These are phyloP conservation scores for Earliella scabrosa DNA, from an alignment of 1,284 basidiomycete genomes.

Conservation along the genomic window DNA sequence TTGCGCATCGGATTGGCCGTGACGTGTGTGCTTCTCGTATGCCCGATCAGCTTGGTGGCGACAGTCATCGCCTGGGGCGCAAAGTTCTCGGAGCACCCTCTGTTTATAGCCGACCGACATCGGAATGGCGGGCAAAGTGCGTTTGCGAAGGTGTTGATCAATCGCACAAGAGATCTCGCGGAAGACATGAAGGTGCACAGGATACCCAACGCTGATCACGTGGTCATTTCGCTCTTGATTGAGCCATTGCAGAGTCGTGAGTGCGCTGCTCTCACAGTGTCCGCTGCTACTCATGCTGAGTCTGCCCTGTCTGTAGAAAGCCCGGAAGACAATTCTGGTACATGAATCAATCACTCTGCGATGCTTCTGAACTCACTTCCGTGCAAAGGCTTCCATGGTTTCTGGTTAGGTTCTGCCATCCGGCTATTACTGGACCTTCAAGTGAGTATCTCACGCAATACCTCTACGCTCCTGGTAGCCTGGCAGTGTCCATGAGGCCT, in stretches of 20 bases:
- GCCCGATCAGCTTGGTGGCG: constrained; percentile 59
- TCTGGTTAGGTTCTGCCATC: constrained; percentile 80
- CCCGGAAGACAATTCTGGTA: constrained; percentile 67
- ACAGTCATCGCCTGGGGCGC: constrained; percentile 92
- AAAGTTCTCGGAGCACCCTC: constrained; percentile 87
- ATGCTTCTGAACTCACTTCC: background rate
- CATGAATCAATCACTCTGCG: background rate
- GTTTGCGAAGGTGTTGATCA: constrained; percentile 77
- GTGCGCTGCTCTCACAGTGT: constrained; percentile 41
- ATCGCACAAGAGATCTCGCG: constrained; percentile 81
- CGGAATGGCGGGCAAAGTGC: constrained; percentile 74
- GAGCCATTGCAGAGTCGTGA: constrained; percentile 83
- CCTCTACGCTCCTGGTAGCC: too few species aligned
- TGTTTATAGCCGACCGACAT: constrained; percentile 78
- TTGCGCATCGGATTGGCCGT: background rate
- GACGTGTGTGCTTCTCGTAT: background rate
- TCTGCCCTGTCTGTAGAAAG: constrained; percentile 52
- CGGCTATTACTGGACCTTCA: constrained; percentile 78
- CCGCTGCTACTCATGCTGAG: constrained; percentile 2
- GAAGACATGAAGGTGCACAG: constrained; percentile 87
- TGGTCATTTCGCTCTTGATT: constrained; percentile 76
- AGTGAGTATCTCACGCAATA: constrained; percentile 40
- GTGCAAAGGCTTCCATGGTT: constrained; percentile 75
- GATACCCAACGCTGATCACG: constrained; percentile 79
- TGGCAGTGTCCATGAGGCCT: too few species aligned